Base-by-base conservation (phyloP, 768 basidiomycete genomes). In the Chlorophyllum brunneum region DNA sequence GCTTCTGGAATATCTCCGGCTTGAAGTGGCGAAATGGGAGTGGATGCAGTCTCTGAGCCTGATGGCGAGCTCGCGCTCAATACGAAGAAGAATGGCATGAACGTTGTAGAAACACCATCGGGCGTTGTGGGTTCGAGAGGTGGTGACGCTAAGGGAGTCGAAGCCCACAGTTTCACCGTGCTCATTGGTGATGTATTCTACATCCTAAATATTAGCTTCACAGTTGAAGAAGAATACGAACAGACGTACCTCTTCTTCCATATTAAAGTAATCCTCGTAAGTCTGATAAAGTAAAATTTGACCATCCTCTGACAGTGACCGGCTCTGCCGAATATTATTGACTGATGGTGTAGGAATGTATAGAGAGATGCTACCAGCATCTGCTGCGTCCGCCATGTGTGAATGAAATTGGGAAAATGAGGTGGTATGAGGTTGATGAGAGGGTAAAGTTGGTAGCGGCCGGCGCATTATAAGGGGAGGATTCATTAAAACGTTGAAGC, bases 251-350 rank as follows among this genome's bases (percentile, higher is more conserved):
- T 50, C 51, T 44, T 52, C 42, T 44, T 44, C 51, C 41, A 37
- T 52, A 20, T 44, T 44, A 29, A 52, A 52, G 26, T 52, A 52
- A 29, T 52, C 51, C 16, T 44, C 42, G 20, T 52, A 52, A 18
- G 31, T 37, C 16, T 37, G 16, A 24, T 52, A 52, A 7, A 52
- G 41, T 9, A 52, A 29, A 27, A n/a, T 30, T 10, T 43, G 33
- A 4, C 26, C 31, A 20, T 43, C 40, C 33, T n/a, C 23, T 9
- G 42, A 52, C 5, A n/a, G 10, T 10, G 1, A 42, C 11, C 24
- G 42, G 8, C 23, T 15, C 39, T 24, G 33, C 13, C 11, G 34
- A 5, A n/a, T 26, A 13, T 30, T 11, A 7, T 15, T 7, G 15
- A 18, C 1, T 13, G 31, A n/a, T 5, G 29, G 40, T 4, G 27